Percentiles rank a stretch among this genome's conserved stretches.
Conservation (phyloP, 1,284 basidiomycete genomes). For the Cryptococcus sp. region DNA sequence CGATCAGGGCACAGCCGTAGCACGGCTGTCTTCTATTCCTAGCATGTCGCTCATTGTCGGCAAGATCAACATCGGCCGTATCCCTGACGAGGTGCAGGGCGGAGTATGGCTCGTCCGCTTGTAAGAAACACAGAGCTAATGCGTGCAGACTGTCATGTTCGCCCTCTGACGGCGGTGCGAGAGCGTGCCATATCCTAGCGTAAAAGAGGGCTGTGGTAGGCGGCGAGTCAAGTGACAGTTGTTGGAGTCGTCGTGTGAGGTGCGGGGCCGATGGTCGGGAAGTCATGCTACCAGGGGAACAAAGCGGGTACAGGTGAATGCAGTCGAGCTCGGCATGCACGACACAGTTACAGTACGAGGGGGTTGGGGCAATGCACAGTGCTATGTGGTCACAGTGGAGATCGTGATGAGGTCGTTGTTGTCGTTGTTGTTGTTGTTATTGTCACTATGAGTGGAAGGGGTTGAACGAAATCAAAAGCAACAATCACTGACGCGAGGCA, state of each 20-base stretch:
- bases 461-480: not conserved
- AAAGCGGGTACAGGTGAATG: conserved; percentile 14
- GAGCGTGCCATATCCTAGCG: conserved; percentile 39
- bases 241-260: conserved; percentile 38
- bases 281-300: not conserved
- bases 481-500: too few species aligned
- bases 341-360: not conserved
- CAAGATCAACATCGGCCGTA: conserved; percentile 50
- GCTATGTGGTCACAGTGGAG: not conserved
- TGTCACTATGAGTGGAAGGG: not conserved
- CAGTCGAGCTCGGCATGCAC: not conserved
- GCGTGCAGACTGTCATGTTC: conserved; percentile 80
- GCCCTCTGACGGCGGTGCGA: conserved; percentile 26
- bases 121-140: conserved; percentile 74
- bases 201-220: conserved; percentile 46
- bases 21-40: conserved; percentile 53
- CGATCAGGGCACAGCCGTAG: conserved; percentile 74
- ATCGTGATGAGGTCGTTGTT: not conserved
- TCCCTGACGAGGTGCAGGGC: conserved; percentile 69
- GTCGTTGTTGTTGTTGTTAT: not conserved
- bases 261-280: conserved; percentile 33
- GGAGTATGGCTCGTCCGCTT: conserved; percentile 72
- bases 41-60: conserved; percentile 51
- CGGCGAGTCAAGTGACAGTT: conserved; percentile 35
- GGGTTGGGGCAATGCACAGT: not conserved